Evolutionary conservation across 2,329 filamentous ascomycete genomes (phyloP), one percentile per base, ranked within the genome.

Genomic region (Epichloe glyceriae): DNA sequence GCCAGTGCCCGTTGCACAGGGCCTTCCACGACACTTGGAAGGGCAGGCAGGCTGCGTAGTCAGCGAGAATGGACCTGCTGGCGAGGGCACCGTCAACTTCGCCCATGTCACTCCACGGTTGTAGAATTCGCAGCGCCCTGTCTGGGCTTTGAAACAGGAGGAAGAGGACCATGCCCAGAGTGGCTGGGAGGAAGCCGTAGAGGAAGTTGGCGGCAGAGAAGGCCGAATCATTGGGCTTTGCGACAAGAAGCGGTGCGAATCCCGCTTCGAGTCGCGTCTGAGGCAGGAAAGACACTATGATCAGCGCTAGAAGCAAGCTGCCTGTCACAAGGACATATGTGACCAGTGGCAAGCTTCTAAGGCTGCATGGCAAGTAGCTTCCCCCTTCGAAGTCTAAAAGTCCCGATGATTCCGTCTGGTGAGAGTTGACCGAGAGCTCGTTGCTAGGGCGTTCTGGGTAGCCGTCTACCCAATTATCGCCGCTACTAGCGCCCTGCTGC

Each of bases 171-270:
- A 82, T 78, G 4, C 82, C 86, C 30, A 89, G 62, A 0, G 85
- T 58, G 3, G 83, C 79, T 0, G 86, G 86, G 20, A 90, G 51
- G 65, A 90, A 88, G 54, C 79, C 81, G 71, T 89, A 96, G 47
- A 95, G 70, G 68, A 96, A 96, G 66, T 95, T 88, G 47, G 88
- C 87, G 0, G 86, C 73, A 1, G 88, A 94, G 66, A 94, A 96
- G 17, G 85, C 86, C 26, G 71, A 72, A 0, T 67, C 60, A 3
- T 76, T 70, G 1, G 87, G 80, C 3, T 73, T 70, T 0, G 83
- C 80, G 10, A 73, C 69, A 1, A 95, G 70, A 6, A 75, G 70
- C 2, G 90, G 88, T 6, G 75, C 65, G 64, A 95, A 96, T 8
- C 89, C 90, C 7, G 73, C 64, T 38, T 76, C 69, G 33, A 95